phyloP scores from a whole-genome alignment of 768 basidiomycete genomes.

The Trametes maxima region DNA sequence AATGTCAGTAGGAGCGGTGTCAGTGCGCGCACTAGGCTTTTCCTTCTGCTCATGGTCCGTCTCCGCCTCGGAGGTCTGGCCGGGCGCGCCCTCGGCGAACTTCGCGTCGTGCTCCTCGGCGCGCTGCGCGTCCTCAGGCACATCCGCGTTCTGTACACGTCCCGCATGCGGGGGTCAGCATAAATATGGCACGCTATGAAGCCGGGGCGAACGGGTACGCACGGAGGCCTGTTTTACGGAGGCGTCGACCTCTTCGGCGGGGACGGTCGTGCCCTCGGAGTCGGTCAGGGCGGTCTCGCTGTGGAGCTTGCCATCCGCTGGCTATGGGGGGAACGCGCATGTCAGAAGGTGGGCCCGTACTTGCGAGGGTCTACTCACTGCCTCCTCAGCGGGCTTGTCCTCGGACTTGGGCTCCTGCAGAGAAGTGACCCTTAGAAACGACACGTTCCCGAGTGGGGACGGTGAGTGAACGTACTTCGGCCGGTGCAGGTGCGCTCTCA shows the following conservation, averaged over 20 bases:
- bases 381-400: slow-evolving; percentile 20
- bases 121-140: slow-evolving; percentile 30
- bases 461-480: not conserved
- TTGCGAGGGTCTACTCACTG: slow-evolving; percentile 5
- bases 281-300: slow-evolving; percentile 25
- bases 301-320: slow-evolving; percentile 11
- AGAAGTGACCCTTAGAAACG: no score
- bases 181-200: not conserved
- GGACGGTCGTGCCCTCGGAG: slow-evolving; percentile 30
- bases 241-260: slow-evolving; percentile 30
- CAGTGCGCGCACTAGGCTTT: slow-evolving; percentile 24
- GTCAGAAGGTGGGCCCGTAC: not conserved
- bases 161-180: not conserved
- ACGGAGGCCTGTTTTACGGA: slow-evolving; percentile 30
- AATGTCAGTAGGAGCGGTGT: slow-evolving; percentile 22
- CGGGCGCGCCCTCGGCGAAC: slow-evolving; percentile 24
- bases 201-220: not conserved
- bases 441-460: no score
- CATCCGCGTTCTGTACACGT: slow-evolving; percentile 23
- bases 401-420: slow-evolving; percentile 13
- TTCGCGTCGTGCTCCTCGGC: slow-evolving; percentile 24
- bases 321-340: not conserved
- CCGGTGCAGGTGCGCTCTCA: slow-evolving; percentile 8
- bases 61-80: slow-evolving; percentile 29
- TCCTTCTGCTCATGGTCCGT: slow-evolving; percentile 27